Evolutionary conservation across 2,329 filamentous ascomycete genomes (phyloP).

Genomic region (Penicillium sp.): DNA sequence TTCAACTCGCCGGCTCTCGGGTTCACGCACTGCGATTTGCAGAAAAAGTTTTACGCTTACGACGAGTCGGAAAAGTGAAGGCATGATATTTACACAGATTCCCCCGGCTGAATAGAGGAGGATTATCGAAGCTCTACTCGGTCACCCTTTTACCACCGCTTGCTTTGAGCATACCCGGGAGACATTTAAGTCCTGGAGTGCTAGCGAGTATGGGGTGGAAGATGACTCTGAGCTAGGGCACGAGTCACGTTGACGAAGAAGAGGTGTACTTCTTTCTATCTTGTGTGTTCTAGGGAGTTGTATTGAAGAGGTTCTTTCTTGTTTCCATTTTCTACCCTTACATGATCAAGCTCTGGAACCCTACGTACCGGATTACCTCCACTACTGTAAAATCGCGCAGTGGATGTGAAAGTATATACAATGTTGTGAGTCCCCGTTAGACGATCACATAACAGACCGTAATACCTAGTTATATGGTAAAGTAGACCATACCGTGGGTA

Average conservation of each 20-base stretch:
- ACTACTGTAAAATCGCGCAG: not conserved
- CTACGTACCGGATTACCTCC: constrained; percentile 19
- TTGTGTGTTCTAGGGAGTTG: constrained; percentile 36
- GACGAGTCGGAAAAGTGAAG: constrained; percentile 27
- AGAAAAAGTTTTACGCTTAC: constrained; percentile 31
- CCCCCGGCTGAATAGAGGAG: constrained; percentile 34
- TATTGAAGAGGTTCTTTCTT: constrained; percentile 28
- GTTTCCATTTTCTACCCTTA: constrained; percentile 21
- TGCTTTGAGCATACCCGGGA: constrained; percentile 9
- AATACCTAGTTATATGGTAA: not conserved
- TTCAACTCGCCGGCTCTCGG: constrained; percentile 19
- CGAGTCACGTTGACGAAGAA: constrained; percentile 30
- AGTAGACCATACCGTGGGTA: no score
- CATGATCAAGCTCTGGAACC: constrained; percentile 12
- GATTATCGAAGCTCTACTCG: constrained; percentile 18
- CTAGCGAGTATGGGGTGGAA: constrained; percentile 3
- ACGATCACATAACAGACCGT: not conserved
- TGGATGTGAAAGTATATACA: not conserved
- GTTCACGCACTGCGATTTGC: constrained; percentile 21
- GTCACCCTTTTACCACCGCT: constrained; percentile 17
- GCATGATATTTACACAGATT: constrained; percentile 30
- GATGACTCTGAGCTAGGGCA: constrained; percentile 17
- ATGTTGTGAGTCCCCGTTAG: not conserved
- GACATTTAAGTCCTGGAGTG: constrained; percentile 1
- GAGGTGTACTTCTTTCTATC: constrained; percentile 27